Evolutionary conservation across 1,139 yeast genomes (phyloP), one percentile per base, ranked within the genome.

Genomic region (Suhomyces atakaporum): DNA sequence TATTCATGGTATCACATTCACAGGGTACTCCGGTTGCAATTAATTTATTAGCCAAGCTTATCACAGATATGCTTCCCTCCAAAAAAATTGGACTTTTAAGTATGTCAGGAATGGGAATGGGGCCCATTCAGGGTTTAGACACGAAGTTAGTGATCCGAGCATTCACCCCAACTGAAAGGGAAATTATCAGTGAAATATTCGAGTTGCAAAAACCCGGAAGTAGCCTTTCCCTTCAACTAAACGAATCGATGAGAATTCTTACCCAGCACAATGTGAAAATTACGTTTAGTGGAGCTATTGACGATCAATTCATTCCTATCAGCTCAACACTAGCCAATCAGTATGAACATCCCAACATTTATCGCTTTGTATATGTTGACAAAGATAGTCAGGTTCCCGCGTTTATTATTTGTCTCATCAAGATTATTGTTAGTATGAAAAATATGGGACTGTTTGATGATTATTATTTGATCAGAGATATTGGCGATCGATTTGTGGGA

Each of bases 291-390:
- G 82, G 79, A 0, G 60, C 79, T 1, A 45, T 68, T 2, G 61
- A 63, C 31, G 79, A 74, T 47, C 75, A 68, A 43, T 61, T 72
- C 33, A 56, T 72, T 2, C 77, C 78, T 3, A 42, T 77, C 15
- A 58, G 58, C 43, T 66, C 79, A 1, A 54, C 81, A 2, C 53
- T 79, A 34, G 73, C 65, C n/a, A 43, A 62, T 14, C 67, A 71
- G 22, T 55, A 65, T 23, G 45, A 55, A 8, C 86, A 80, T 51
- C 79, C 84, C 1, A 78, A 79, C 46, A 73, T 79, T 12, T 75
- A 56, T 46, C 58, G 84, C 37, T 58, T 68, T 21, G 33, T 73
- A 3, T 60, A 51, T 46, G 54, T 69, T 26, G 62, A 61, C 12
- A 44, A 49, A 18, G 44, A 51, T 14, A 33, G 50, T 18, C 60